Percentiles rank a stretch among this genome's conserved stretches.
Evolutionary conservation across 2,329 filamentous ascomycete genomes (phyloP).

Genomic region (Neurospora sp.): DNA sequence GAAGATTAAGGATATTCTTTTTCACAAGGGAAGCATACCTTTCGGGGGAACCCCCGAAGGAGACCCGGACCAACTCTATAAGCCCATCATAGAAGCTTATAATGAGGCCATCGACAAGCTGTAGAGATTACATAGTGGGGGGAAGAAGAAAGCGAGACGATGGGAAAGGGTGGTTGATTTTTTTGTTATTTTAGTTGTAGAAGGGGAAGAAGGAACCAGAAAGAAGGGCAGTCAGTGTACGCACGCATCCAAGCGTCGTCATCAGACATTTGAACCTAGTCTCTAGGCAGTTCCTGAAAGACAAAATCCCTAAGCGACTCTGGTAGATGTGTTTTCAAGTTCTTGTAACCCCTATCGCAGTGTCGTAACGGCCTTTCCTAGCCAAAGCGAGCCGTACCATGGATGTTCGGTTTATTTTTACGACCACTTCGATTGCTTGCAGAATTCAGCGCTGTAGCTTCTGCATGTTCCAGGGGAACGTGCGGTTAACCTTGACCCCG

Average conservation of each 20-base stretch:
- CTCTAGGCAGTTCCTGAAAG: not conserved
- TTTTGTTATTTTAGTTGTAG: too few species aligned
- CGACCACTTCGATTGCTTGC: too few species aligned
- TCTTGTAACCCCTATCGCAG: not conserved
- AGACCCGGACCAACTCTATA: not conserved
- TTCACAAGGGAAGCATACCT: not conserved
- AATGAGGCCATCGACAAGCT: not conserved
- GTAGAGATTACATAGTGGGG: not conserved
- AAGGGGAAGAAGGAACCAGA: too few species aligned
- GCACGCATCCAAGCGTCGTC: not conserved
- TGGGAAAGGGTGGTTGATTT: too few species aligned
- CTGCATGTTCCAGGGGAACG: not conserved
- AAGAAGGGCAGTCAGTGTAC: not conserved
- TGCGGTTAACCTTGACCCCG: not conserved
- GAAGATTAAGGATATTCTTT: slow-evolving; percentile 5
- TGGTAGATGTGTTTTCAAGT: not conserved
- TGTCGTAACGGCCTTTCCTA: too few species aligned
- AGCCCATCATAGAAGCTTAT: not conserved
- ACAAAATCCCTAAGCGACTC: not conserved
- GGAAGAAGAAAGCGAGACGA: too few species aligned
- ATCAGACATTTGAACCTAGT: not conserved
- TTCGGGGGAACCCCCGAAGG: not conserved
- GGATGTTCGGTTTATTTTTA: too few species aligned
- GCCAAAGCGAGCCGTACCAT: too few species aligned
- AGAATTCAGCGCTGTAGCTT: too few species aligned